Evolutionary conservation across 1,284 basidiomycete species (phyloP).

Genomic region (Porphyrellus sp.): DNA sequence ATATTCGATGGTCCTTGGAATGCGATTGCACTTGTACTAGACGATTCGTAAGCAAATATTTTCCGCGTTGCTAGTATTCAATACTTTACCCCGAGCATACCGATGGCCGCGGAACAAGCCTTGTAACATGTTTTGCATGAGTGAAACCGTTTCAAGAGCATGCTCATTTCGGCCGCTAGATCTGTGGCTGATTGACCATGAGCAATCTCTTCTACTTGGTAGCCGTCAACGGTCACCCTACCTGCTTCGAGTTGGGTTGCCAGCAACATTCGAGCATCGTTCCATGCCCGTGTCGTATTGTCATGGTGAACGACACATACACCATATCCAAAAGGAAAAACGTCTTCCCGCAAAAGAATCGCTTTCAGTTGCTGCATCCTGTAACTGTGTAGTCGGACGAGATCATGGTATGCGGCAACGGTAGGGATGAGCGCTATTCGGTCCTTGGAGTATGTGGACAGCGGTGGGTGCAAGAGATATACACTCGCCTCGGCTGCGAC

Average conservation of each 20-base stretch:
- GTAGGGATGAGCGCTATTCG: slow-evolving; percentile 52
- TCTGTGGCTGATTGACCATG: slow-evolving; percentile 48
- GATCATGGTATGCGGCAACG: slow-evolving; percentile 56
- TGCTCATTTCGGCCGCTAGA: slow-evolving; percentile 58
- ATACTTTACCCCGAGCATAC: slow-evolving; percentile 57
- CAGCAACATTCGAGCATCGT: slow-evolving; percentile 40
- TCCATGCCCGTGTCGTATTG: slow-evolving; percentile 47
- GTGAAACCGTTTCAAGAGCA: slow-evolving; percentile 39
- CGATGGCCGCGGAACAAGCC: slow-evolving; percentile 56
- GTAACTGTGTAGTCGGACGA: slow-evolving; percentile 53
- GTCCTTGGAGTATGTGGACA: slow-evolving; percentile 51
- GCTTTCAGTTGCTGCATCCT: slow-evolving; percentile 49
- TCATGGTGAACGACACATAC: slow-evolving; percentile 48
- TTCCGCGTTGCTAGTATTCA: neutral
- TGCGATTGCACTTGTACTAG: slow-evolving; percentile 61
- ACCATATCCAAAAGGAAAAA: slow-evolving; percentile 70
- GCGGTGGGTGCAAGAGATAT: slow-evolving; percentile 48
- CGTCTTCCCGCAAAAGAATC: slow-evolving; percentile 50
- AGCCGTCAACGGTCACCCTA: slow-evolving; percentile 26
- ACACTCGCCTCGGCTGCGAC: slow-evolving; percentile 55
- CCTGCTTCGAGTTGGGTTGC: slow-evolving; percentile 50
- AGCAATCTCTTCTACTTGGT: slow-evolving; percentile 2
- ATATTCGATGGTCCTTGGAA: slow-evolving; percentile 39
- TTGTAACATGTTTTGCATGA: slow-evolving; percentile 51
- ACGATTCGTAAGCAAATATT: slow-evolving; percentile 13